Base-by-base conservation (phyloP, 257 asterid species). In the Cinchona pubescens region DNA sequence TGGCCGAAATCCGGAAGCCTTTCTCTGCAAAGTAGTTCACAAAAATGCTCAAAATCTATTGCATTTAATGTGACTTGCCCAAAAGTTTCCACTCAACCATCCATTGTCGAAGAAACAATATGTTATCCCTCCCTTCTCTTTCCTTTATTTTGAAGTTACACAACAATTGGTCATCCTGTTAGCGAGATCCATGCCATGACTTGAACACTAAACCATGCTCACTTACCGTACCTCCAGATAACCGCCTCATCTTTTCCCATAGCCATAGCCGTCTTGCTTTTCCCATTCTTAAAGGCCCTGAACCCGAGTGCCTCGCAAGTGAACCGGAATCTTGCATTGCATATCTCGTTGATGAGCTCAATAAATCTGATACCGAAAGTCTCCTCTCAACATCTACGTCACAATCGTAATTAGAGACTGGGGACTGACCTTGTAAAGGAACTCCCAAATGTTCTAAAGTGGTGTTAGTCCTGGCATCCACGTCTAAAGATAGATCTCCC, bases 311-410 rank as follows among this genome's bases (percentile, higher is more conserved):
- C 84, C 93, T 87, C 89, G 90, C 80, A 14, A 81, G 78, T n/a
- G 96, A 79, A 66, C 83, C 92, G 0, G 86, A 80, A 43, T 85
- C 90, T 25, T 81, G 82, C 71, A 66, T 75, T 10, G 83, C 89
- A 18, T 77, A 81, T 66, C 81, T 79, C 1, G 83, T 80, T 13
- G 89, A 72, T 1, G 90, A 82, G 37, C 89, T 82, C 87, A 87
- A 77, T 10, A 94, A 84, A 81, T 85, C 96, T 0, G 98, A 92
- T 87, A 80, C 76, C 0, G 96, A 85, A 78, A 84, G 82, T 60
- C 94, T 95, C 58, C 94, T 87, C 83, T 94, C 92, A n/a, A 86
- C 82, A 75, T 94, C 92, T 27, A 85, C 48, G 71, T 83, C 84
- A 60, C 82, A 78, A 63, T 88, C 91, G 23, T 88, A 86, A 68